Percentiles rank a stretch among this genome's conserved stretches.
Conservation (phyloP, 768 basidiomycete species). For the Coprinellus aureogranulatus region DNA sequence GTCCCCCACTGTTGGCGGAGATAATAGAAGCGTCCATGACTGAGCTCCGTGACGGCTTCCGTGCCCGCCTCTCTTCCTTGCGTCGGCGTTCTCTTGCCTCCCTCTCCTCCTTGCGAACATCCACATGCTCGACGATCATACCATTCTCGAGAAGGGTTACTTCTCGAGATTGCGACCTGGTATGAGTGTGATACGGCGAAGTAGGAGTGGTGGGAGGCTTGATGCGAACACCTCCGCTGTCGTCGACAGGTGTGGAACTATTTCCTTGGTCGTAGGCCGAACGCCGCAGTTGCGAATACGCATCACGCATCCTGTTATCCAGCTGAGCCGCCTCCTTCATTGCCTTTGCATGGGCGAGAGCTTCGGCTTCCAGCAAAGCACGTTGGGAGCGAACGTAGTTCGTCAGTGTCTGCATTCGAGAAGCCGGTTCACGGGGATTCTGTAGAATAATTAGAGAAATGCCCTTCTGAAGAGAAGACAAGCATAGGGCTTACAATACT, state of each 20-base stretch:
- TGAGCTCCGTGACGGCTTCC: slow-evolving; percentile 74
- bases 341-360: slow-evolving; percentile 71
- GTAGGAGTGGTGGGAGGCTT: slow-evolving; percentile 55
- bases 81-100: slow-evolving; percentile 70
- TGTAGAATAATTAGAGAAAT: slow-evolving; percentile 30
- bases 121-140: slow-evolving; percentile 85
- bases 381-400: slow-evolving; percentile 82
- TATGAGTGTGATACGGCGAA: slow-evolving; percentile 35
- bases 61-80: slow-evolving; percentile 67
- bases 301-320: slow-evolving; percentile 75
- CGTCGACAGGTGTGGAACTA: slow-evolving; percentile 47
- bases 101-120: slow-evolving; percentile 75
- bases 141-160: slow-evolving; percentile 84
- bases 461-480: not conserved
- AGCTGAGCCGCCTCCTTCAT: slow-evolving; percentile 74
- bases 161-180: slow-evolving; percentile 61
- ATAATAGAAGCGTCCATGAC: slow-evolving; percentile 71
- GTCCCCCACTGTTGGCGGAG: slow-evolving; percentile 57
- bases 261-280: slow-evolving; percentile 71
- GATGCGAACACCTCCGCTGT: slow-evolving; percentile 66
- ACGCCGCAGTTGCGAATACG: slow-evolving; percentile 74
- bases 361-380: slow-evolving; percentile 78
- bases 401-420: slow-evolving; percentile 79
- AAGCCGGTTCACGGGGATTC: slow-evolving; percentile 89
- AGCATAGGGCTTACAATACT: slow-evolving; percentile 56